Base-by-base conservation (phyloP, 352 stramenopile genomes). In the Globisporangium nunn region DNA sequence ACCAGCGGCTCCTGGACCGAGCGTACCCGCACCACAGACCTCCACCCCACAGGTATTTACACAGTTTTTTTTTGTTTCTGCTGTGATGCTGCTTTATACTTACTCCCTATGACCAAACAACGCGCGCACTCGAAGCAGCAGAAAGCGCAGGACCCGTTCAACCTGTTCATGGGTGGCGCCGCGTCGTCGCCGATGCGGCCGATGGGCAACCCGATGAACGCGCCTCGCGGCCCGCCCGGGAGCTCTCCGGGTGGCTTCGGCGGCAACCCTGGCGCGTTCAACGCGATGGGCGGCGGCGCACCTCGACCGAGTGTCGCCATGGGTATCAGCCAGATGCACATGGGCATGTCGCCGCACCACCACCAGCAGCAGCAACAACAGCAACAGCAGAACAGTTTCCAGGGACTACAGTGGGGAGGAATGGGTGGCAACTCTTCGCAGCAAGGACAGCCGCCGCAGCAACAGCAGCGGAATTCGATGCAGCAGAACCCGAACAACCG, bases 321-420 rank as follows among this genome's bases (percentile, higher is more conserved):
- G 71, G 85, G 86, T 62, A 91, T 91, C 64, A 91, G 79, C 41
- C 79, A 91, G 62, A 91, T 91, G 81, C 80, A 91, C 66, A 82
- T 91, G 65, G 75, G 74, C 30, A 88, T 88, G 67, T 54, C 55
- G 28, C 62, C 59, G 8, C 70, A 65, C 30, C 63, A 56, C 17
- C n/a, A n/a, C n/a, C 64, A 74, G 18, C 74, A 79, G 55, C 72
- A 86, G 50, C 72, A 78, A 46, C 66, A 70, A 40, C 58, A 68
- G 39, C 64, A 74, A 52, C 63, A 76, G 52, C 69, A 75, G 55
- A 87, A 90, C 77, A 89, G 82, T 60, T 93, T 93, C 77, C 78
- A 88, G 48, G 81, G 81, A 33, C 68, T 93, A 8, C 81, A 93
- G 53, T 93, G 82, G 82, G 78, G 88, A 53, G 82, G 82, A 43